Evolutionary conservation across 805 yeast genomes (phyloP).

Genomic region (Cyberlindnera petersonii): DNA sequence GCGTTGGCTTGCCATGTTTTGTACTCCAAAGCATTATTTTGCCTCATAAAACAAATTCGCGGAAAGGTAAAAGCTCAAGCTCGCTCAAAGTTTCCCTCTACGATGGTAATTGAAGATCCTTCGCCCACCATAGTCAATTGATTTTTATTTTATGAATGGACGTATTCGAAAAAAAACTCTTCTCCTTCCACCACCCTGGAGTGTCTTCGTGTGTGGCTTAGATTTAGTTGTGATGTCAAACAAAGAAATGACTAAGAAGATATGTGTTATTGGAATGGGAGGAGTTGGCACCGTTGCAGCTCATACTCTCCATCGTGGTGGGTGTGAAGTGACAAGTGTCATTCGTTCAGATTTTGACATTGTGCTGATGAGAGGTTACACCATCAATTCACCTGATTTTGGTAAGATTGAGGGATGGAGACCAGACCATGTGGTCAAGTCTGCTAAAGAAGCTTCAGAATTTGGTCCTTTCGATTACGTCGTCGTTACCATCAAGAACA

Average conservation of each 20-base stretch:
- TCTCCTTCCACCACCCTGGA: background rate
- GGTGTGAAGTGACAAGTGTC: conserved; percentile 39
- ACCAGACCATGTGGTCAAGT: conserved; percentile 41
- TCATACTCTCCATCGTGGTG: conserved; percentile 39
- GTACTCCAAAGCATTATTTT: no score
- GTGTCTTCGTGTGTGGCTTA: background rate
- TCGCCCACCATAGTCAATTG: background rate
- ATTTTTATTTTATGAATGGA: no score
- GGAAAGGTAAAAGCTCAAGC: background rate
- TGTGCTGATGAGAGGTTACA: conserved; percentile 47
- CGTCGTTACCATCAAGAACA: conserved; percentile 58
- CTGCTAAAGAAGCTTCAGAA: conserved; percentile 30
- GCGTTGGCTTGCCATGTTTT: no score
- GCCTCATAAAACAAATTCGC: background rate
- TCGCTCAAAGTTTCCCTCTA: background rate
- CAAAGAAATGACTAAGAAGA: conserved; percentile 23
- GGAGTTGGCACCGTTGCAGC: conserved; percentile 80
- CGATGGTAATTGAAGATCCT: background rate
- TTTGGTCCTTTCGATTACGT: conserved; percentile 47
- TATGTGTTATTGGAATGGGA: conserved; percentile 68
- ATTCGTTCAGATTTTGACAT: conserved; percentile 56
- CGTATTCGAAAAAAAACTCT: no score
- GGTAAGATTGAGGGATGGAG: conserved; percentile 47
- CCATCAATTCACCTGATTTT: conserved; percentile 54
- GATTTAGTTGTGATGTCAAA: background rate